Evolutionary conservation across 1,284 basidiomycete species (phyloP).

Genomic region (Leccinum proliferum): DNA sequence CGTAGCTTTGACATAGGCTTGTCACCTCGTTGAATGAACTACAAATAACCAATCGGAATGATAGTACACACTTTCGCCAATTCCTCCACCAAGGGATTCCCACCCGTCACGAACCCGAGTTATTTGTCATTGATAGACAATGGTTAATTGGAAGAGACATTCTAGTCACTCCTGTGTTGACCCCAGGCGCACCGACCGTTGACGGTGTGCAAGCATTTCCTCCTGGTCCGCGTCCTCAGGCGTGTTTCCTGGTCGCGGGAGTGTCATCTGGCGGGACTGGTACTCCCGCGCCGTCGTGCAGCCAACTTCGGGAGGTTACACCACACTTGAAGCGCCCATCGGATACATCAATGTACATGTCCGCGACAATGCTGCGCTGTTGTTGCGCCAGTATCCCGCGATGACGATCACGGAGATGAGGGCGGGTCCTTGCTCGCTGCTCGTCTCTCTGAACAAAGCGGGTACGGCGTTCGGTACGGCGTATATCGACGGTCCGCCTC

Average conservation of each 20-base stretch:
- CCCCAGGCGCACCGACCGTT: slow-evolving; percentile 52
- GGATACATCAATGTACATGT: slow-evolving; percentile 68
- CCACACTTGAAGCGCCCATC: slow-evolving; percentile 46
- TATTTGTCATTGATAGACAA: slow-evolving; percentile 63
- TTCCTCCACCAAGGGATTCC: slow-evolving; percentile 55
- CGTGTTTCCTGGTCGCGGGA: slow-evolving; percentile 58
- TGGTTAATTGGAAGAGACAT: slow-evolving; percentile 68
- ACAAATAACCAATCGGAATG: neutral
- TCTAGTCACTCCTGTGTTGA: slow-evolving; percentile 69
- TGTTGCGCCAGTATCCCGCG: slow-evolving; percentile 41
- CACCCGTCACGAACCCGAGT: slow-evolving; percentile 61
- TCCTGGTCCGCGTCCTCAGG: slow-evolving; percentile 36
- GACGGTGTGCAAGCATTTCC: slow-evolving; percentile 24
- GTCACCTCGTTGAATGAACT: neutral
- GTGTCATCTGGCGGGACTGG: slow-evolving; percentile 69
- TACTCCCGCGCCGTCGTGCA: slow-evolving; percentile 57
- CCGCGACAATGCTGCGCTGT: slow-evolving; percentile 42
- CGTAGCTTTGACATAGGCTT: no score
- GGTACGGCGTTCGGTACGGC: slow-evolving; percentile 41
- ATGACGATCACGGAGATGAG: slow-evolving; percentile 49
- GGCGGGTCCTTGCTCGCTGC: slow-evolving; percentile 39
- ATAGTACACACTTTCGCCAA: slow-evolving; percentile 73
- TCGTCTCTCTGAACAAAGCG: slow-evolving; percentile 39
- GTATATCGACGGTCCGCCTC: slow-evolving; percentile 52
- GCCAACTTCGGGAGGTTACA: slow-evolving; percentile 30